These are phyloP conservation scores for Gossypium sturtianum DNA, from an alignment of 345 rosid genomes.

Conservation along the genomic window DNA sequence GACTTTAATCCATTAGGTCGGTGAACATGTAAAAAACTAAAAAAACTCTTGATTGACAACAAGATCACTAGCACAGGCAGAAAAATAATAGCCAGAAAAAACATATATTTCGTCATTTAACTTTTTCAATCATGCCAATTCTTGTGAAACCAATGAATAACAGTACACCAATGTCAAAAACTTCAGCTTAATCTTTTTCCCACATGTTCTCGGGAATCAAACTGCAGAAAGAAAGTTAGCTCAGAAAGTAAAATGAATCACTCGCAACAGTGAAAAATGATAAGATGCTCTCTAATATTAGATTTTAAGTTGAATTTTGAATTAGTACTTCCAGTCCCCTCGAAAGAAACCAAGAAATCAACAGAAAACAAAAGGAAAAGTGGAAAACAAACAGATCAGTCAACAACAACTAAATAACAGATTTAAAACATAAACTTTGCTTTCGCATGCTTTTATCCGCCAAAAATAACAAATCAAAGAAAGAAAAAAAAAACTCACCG, in stretches of 20 bases:
- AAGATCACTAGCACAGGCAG: not conserved
- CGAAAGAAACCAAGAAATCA: not conserved
- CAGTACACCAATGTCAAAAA: not conserved
- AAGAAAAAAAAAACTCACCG: conserved; percentile 34
- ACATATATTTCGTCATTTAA: not conserved
- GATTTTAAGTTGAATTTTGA: not conserved
- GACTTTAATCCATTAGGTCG: not conserved
- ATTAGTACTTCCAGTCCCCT: not conserved
- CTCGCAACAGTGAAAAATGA: not conserved
- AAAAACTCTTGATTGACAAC: not conserved
- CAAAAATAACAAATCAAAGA: not conserved
- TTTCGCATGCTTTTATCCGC: not conserved
- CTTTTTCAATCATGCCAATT: not conserved
- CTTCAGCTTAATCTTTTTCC: not conserved
- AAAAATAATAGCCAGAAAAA: not conserved
- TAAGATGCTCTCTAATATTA: not conserved
- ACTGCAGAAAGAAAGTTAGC: not conserved
- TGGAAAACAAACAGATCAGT: not conserved
- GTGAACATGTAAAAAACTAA: not conserved
- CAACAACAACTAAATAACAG: not conserved
- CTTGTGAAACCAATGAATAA: not conserved
- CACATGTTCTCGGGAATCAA: not conserved
- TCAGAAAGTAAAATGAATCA: not conserved
- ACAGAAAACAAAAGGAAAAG: not conserved
- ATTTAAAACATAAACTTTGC: not conserved